Base-by-base conservation (phyloP, 441 rosid genomes). In the Geranium incanum region DNA sequence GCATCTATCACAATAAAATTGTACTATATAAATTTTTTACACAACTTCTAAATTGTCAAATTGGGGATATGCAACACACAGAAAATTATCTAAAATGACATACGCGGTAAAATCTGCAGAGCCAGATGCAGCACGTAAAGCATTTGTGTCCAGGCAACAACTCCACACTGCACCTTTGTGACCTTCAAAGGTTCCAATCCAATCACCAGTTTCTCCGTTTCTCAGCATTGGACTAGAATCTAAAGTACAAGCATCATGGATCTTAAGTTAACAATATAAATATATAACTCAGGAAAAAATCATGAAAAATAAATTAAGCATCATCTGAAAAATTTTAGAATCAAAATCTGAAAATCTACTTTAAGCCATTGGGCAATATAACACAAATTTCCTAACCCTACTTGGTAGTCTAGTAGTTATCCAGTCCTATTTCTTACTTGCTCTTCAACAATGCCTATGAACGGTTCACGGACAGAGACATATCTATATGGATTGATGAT, bases 151-250 rank as follows among this genome's bases (percentile, higher is more conserved):
- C 74, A 93, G 82, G 82, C 97, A 86, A 75, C 93, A 89, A 77
- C 98, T 89, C 98, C 98, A 93, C 71, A 93, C 97, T 1, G 96
- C 98, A 75, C 98, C 98, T 75, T 93, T 93, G 59, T 93, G 98
- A 41, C 98, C 98, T 82, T 87, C 95, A 87, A 93, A 93, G 7
- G 98, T 93, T 37, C 98, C 97, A 66, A 93, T 86, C 98, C 98
- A 93, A 64, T 93, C 98, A 57, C 98, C 98, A 71, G 95, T 93
- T 86, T 91, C 98, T 74, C 97, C 98, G 78, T 93, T 93, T 81
- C 97, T 90, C 81, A 93, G 75, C 98, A 93, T 91, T 4, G 97
- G 97, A 66, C 78, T 88, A 68, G 96, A 88, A 85, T 93, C 98
- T 93, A 78, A 72, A 71, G 6, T 69, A 12, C 78, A 83, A 63